Evolutionary conservation across 1,284 basidiomycete genomes (phyloP), one percentile per base, ranked within the genome.

Genomic region (Polyporus tsugae): DNA sequence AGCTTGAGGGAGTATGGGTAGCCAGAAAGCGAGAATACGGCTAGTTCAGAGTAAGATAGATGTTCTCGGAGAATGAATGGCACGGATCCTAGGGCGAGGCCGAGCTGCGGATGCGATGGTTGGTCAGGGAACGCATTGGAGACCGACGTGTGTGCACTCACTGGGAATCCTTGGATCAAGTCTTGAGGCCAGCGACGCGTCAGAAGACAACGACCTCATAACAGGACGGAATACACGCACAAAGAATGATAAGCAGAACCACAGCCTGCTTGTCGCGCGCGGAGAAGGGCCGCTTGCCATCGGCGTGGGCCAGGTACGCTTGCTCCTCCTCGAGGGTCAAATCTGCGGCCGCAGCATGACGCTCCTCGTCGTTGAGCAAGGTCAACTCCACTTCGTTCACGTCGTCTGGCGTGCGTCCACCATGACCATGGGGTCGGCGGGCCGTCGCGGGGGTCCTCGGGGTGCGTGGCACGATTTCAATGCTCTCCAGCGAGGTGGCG

Each of bases 1-100:
- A 99, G 84, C 82, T 99, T 99, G 77, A 99, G 89, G 42, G 95
- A 97, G 83, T 99, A 99, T 10, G 98, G 98, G 84, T 99, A 99
- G 70, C 92, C 94, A 67, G 95, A 92, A 57, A 99, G 87, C 62
- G 96, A 95, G 82, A 99, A 99, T 36, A 97, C 89, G 68, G 94
- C 98, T 65, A 99, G 89, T 81, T 99, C 96, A 39, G 96, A 97
- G 84, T 99, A 99, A 55, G 95, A 97, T 69, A 99, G 81, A 80
- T 97, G 93, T 75, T 98, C 92, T 81, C 95, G 93, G 68, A 99
- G 89, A 80, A 99, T 89, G 86, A 98, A 99, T 36, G 98, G 97
- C 41, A 99, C 91, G 39, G 97, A 99, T 71, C 97, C 98, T 13
- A 60, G 13, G 36, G 52, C 67, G 11, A 72, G 61, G 11, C 61